Evolutionary conservation across 768 basidiomycete genomes (phyloP), one percentile per base, ranked within the genome.

Genomic region (Lactarius sanguifluus): DNA sequence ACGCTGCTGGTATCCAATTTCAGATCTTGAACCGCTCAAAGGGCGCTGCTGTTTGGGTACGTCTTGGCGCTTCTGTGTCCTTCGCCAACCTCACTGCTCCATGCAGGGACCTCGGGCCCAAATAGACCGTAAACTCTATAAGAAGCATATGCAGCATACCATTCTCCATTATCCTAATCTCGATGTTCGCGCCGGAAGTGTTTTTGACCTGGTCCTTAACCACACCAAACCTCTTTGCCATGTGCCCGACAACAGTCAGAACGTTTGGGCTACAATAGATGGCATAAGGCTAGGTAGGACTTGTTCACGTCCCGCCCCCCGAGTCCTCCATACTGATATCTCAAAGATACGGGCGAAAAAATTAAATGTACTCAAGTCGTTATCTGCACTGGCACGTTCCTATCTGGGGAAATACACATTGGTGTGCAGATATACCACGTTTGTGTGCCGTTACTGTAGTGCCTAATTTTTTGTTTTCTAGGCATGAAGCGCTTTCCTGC

Each of bases 381-480:
- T 34, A 83, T 96, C 16, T 94, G 92, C 71, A 96, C 94, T 0
- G 94, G 94, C 9, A 96, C 94, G 0, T 96, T 96, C 74, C 82
- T 96, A 30, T 89, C 90, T 2, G 94, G 92, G 13, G 92, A 96
- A 77, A 93, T 95, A 55, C 94, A 96, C 72, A 91, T 96, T 56
- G 94, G 92, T 87, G 15, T 23, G 65, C 43, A 45, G 15, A 55
- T 47, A 13, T 13, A 8, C 4, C 32, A 8, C 10, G n/a, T 15
- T 36, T 25, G 25, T 47, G 23, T 47, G 23, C 16, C 9, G 8
- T 59, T 23, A 6, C 25, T 52, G 50, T 52, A 52, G 58, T 43
- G 2, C 12, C 41, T n/a, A 41, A 30, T 43, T 47, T 30, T 6
- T 10, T n/a, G 10, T 40, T 36, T 50, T 41, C 25, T 52, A 89